Base-by-base conservation (phyloP, 176 grass and related monocot species). In the Ensete glaucum region DNA sequence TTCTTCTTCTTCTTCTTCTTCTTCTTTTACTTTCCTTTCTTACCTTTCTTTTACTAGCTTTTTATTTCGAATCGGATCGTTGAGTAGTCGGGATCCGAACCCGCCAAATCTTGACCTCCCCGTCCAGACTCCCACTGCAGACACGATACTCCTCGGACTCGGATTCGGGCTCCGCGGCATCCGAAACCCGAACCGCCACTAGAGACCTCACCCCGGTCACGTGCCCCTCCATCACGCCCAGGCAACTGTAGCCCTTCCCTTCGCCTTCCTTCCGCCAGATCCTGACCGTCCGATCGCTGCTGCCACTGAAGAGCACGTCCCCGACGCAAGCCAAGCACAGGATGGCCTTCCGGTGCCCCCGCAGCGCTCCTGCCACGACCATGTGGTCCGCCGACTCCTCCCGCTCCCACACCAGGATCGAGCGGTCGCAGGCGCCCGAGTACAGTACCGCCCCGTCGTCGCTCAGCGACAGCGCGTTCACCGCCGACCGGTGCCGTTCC, bases 61-160 rank as follows among this genome's bases (percentile, higher is more conserved):
- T 65, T 89, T 71, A 57, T 53, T 55, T 48, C 59, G 60, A 89
- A 75, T 76, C 65, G 64, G 56, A 84, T 79, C 74, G n/a, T 53
- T 67, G 62, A n/a, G 29, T 82, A 27, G 50, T 55, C 56, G 77
- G 73, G 78, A 88, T 66, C 54, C 73, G 78, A 55, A 96, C 79
- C 80, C 78, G 82, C 87, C 89, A 92, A 50, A 92, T 54, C 70
- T 85, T 84, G 63, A 92, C 85, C 74, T 96, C 87, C 54, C 87
- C 93, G 52, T 96, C 93, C 53, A 92, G 84, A 62, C 89, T 92
- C n/a, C 82, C 87, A 69, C 85, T 92, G 67, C 87, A 96, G 55
- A 96, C 73, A 64, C 76, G 75, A 72, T 84, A 92, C 70, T 88
- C 87, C 76, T 89, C 89, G 54, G 12, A 57, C 0, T 69, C 85